Conservation (phyloP, 805 yeast species). For the Maudiozyma barnettii region DNA sequence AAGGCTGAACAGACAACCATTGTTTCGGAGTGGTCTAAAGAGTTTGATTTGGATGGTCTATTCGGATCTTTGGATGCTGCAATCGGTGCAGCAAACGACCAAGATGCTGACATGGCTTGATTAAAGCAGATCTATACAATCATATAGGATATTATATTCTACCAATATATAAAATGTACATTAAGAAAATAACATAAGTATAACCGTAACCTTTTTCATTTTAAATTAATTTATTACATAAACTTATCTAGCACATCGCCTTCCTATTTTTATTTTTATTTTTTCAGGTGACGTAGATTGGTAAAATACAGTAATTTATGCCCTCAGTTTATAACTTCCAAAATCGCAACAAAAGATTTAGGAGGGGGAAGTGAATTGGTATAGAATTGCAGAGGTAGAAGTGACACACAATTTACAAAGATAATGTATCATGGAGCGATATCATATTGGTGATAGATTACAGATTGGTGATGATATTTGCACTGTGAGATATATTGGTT, state of each 20-base stretch:
- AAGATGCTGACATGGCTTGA: constrained; percentile 10
- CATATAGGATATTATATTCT: not conserved
- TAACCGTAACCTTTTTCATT: too few relatives aligned
- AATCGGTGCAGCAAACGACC: constrained; percentile 21
- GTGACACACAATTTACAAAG: too few relatives aligned
- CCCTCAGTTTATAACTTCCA: too few relatives aligned
- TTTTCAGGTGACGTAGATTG: too few relatives aligned
- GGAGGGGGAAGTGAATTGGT: too few relatives aligned
- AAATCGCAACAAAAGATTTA: too few relatives aligned
- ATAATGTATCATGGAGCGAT: not conserved
- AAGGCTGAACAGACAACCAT: constrained; percentile 58
- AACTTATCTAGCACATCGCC: too few relatives aligned
- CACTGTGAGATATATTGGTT: constrained; percentile 56
- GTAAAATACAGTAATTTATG: too few relatives aligned
- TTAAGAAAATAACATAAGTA: not conserved
- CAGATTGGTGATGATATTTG: constrained; percentile 40
- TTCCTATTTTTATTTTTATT: too few relatives aligned
- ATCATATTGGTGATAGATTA: constrained; percentile 26
- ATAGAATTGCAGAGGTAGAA: too few relatives aligned
- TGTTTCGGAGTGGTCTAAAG: constrained; percentile 87
- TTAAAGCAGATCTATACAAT: not conserved
- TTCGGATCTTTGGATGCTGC: constrained; percentile 38
- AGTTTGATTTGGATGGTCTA: constrained; percentile 82
- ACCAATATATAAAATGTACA: not conserved
- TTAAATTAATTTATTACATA: too few relatives aligned